These are phyloP conservation scores for Hippophae rhamnoides DNA, from an alignment of 306 rosid species.

Conservation along the genomic window DNA sequence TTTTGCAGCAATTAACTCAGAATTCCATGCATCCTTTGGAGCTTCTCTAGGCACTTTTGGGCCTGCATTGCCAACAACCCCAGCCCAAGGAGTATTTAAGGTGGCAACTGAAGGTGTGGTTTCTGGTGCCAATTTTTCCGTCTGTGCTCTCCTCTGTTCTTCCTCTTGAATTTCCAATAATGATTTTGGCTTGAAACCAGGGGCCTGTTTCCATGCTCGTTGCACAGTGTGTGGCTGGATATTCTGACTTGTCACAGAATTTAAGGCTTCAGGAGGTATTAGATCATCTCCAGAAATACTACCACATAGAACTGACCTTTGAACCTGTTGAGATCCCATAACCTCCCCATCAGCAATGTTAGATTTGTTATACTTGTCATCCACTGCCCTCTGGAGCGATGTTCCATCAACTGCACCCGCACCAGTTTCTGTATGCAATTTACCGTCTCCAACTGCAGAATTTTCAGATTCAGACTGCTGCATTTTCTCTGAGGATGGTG, in stretches of 20 bases:
- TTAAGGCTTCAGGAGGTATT: constrained; percentile 24
- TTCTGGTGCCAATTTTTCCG: constrained; percentile 46
- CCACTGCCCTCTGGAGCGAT: constrained; percentile 21
- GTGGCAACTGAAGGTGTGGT: constrained; percentile 38
- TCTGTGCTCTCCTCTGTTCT: constrained; percentile 64
- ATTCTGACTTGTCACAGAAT: constrained; percentile 31
- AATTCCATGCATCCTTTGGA: constrained; percentile 30
- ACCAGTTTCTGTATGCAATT: constrained; percentile 26
- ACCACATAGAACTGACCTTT: constrained; percentile 19
- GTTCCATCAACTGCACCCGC: constrained; percentile 30
- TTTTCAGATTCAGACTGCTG: constrained; percentile 44
- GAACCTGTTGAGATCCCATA: constrained; percentile 29
- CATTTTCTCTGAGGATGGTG: constrained; percentile 26
- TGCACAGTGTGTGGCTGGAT: constrained; percentile 38
- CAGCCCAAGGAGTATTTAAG: constrained; percentile 63
- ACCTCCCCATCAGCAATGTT: constrained; percentile 12
- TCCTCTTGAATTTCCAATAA: constrained; percentile 85
- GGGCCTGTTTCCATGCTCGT: constrained; percentile 84
- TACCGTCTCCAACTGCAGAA: constrained; percentile 19
- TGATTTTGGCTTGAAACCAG: constrained; percentile 74
- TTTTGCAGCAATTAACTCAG: constrained; percentile 32
- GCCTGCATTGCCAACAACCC: constrained; percentile 55
- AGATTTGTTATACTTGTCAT: constrained; percentile 20
- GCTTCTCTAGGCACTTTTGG: constrained; percentile 39
- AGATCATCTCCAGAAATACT: constrained; percentile 19